phyloP scores from a whole-genome alignment of 1,284 basidiomycete species.

The Chiua sp. region DNA sequence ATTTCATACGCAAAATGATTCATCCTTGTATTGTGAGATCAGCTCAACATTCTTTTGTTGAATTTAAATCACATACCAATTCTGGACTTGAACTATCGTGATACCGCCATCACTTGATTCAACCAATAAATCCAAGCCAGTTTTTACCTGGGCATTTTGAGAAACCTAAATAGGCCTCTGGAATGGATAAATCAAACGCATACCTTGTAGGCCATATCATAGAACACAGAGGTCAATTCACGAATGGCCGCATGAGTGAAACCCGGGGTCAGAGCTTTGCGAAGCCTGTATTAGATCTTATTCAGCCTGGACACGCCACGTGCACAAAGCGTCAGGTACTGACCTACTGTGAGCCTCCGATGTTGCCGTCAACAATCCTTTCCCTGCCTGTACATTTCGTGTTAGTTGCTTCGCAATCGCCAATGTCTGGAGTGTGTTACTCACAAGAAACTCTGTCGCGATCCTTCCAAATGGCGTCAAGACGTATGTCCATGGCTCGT shows the following conservation, averaged over 20 bases:
- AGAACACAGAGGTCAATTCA: slow-evolving; percentile 48
- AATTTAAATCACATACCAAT: slow-evolving; percentile 17
- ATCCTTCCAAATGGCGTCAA: slow-evolving; percentile 1
- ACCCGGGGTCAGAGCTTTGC: slow-evolving; percentile 51
- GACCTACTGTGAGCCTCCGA: slow-evolving; percentile 32
- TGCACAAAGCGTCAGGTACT: not conserved
- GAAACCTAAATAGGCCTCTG: not conserved
- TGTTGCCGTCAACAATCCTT: slow-evolving; percentile 20
- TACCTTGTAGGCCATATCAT: slow-evolving; percentile 44
- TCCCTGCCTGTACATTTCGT: slow-evolving; percentile 18
- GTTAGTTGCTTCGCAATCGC: slow-evolving; percentile 21
- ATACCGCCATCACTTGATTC: slow-evolving; percentile 37
- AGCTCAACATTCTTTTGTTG: too few relatives aligned
- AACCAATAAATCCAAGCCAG: slow-evolving; percentile 54
- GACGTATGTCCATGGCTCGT: slow-evolving; percentile 46
- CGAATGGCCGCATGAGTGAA: slow-evolving; percentile 54
- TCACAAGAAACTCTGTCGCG: slow-evolving; percentile 14
- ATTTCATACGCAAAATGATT: slow-evolving; percentile 50
- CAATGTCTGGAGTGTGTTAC: too few relatives aligned
- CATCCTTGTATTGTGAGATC: slow-evolving; percentile 41
- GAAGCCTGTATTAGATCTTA: slow-evolving; percentile 41
- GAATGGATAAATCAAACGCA: not conserved
- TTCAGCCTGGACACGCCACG: not conserved
- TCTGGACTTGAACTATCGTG: slow-evolving; percentile 56
- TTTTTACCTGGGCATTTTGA: slow-evolving; percentile 36